Evolutionary conservation across 257 asterid genomes (phyloP).

Genomic region (Petunia axillaris): DNA sequence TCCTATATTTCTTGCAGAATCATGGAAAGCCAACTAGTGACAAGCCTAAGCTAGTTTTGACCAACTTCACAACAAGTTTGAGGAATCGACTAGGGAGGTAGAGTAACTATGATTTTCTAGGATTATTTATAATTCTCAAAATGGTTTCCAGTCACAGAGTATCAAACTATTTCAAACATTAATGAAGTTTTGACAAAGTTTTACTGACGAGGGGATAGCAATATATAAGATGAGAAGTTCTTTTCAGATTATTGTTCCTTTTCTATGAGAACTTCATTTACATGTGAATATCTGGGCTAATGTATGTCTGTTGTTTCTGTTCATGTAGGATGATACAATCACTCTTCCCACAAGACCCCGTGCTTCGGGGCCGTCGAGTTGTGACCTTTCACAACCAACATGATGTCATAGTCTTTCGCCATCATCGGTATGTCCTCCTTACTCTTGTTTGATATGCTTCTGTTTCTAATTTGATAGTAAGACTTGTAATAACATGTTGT

Average conservation of each 20-base stretch:
- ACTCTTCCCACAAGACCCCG: slow-evolving; percentile 88
- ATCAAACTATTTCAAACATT: neutral
- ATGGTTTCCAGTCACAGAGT: neutral
- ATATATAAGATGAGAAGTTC: neutral
- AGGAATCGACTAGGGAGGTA: slow-evolving; percentile 97
- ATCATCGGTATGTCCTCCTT: slow-evolving; percentile 65
- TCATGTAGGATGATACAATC: slow-evolving; percentile 73
- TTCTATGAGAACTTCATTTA: neutral
- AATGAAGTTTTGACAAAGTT: neutral
- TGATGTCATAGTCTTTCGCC: slow-evolving; percentile 91
- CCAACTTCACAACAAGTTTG: slow-evolving; percentile 89
- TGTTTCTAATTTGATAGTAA: neutral
- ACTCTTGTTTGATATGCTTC: slow-evolving; percentile 9
- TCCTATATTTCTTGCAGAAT: slow-evolving; percentile 54
- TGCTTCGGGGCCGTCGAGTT: slow-evolving; percentile 87
- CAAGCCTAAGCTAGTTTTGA: slow-evolving; percentile 81
- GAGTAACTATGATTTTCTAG: neutral
- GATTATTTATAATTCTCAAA: neutral
- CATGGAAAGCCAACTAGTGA: slow-evolving; percentile 97
- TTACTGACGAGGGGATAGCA: neutral
- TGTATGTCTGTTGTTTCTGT: slow-evolving; percentile 5
- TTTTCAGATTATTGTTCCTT: neutral
- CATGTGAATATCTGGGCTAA: neutral
- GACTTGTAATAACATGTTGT: neutral
- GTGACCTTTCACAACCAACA: slow-evolving; percentile 97